Evolutionary conservation across 441 rosid species (phyloP).

Genomic region (Sinapis alba): DNA sequence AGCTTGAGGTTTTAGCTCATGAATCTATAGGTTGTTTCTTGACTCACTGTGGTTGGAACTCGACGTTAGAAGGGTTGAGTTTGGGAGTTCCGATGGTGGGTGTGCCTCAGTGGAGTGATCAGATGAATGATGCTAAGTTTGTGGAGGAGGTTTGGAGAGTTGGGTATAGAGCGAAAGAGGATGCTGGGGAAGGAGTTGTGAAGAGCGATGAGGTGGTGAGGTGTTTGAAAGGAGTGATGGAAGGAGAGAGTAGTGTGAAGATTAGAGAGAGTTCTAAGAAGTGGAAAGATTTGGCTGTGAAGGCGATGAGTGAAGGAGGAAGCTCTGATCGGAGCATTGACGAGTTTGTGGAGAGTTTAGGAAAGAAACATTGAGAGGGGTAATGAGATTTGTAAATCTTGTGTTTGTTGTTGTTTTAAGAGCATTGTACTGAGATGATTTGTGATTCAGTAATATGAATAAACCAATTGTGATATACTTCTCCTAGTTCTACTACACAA

Average conservation of each 20-base stretch:
- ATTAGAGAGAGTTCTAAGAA: conserved; percentile 50
- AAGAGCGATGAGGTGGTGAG: conserved; percentile 50
- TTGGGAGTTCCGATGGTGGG: conserved; percentile 58
- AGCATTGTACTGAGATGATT: conserved; percentile 17
- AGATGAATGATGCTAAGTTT: conserved; percentile 65
- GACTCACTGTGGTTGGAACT: conserved; percentile 71
- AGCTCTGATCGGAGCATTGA: conserved; percentile 57
- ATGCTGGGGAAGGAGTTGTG: conserved; percentile 50
- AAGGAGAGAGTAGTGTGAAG: conserved; percentile 53
- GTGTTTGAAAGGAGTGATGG: conserved; percentile 67
- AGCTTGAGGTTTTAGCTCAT: conserved; percentile 65
- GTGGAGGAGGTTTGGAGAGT: conserved; percentile 63
- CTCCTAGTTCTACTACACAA: neutral
- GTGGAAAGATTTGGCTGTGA: conserved; percentile 60
- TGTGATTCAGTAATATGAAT: conserved; percentile 12
- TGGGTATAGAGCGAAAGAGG: conserved; percentile 64
- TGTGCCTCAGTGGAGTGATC: conserved; percentile 60
- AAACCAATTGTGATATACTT: neutral
- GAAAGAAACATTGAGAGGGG: conserved; percentile 11
- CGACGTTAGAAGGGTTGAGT: conserved; percentile 58
- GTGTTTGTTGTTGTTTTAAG: conserved; percentile 34
- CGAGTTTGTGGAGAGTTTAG: conserved; percentile 33
- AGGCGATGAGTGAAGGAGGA: conserved; percentile 64
- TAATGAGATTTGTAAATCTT: conserved; percentile 12
- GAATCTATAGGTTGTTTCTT: conserved; percentile 63